A percentile compares a stretch with the other conserved stretches of the same genome.
Evolutionary conservation across 2,329 filamentous ascomycete species (phyloP).

Genomic region (Coniochaeta hoffmannii): DNA sequence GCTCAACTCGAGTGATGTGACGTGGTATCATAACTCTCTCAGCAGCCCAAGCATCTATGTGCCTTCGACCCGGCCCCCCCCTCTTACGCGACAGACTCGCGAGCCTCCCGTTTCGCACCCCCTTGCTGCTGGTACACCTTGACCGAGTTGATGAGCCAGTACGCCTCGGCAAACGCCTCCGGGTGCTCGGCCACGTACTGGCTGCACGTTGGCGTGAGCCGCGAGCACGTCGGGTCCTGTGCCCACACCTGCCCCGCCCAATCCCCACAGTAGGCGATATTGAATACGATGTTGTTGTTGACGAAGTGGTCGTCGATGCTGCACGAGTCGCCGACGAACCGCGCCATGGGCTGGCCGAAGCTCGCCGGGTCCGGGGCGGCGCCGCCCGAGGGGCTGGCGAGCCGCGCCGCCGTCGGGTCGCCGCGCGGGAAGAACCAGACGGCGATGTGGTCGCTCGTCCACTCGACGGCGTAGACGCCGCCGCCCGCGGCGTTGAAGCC

Average conservation of each 20-base stretch:
- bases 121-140: constrained; percentile 44
- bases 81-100: too few relatives aligned
- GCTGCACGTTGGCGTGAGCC: constrained; percentile 57
- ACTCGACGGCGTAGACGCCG: constrained; percentile 69
- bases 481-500: constrained; percentile 65
- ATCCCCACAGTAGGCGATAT: constrained; percentile 80
- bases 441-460: constrained; percentile 63
- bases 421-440: constrained; percentile 76
- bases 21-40: background rate
- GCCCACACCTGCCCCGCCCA: constrained; percentile 74
- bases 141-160: constrained; percentile 69
- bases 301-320: constrained; percentile 64
- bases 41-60: too few relatives aligned
- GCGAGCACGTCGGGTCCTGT: constrained; percentile 46
- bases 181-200: constrained; percentile 68
- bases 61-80: too few relatives aligned
- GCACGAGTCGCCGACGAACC: constrained; percentile 62
- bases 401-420: constrained; percentile 15
- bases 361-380: constrained; percentile 53
- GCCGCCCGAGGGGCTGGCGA: constrained; percentile 44
- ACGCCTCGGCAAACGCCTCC: constrained; percentile 60
- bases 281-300: constrained; percentile 68
- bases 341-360: constrained; percentile 65
- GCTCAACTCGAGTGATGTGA: background rate
- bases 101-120: too few relatives aligned